Base-by-base conservation (phyloP, 768 basidiomycete species). In the Tricholoma sp. region DNA sequence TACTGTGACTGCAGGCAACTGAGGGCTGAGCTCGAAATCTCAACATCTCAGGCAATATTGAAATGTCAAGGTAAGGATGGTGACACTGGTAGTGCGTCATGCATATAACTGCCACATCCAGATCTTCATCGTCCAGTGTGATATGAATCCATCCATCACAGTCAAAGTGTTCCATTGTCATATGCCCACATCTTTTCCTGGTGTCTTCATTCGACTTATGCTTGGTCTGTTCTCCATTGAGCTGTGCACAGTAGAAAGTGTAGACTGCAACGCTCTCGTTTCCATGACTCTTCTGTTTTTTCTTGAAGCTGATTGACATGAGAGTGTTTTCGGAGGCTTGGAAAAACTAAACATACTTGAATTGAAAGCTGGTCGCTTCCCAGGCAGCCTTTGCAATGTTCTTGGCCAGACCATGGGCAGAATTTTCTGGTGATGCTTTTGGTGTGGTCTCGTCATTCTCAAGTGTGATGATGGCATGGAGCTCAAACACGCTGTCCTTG, bases 1-100 rank as follows among this genome's bases (percentile, higher is more conserved):
- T n/a, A n/a, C n/a, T n/a, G n/a, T n/a, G n/a, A n/a, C n/a, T n/a
- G n/a, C n/a, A n/a, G n/a, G n/a, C n/a, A n/a, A n/a, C n/a, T n/a
- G n/a, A n/a, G n/a, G n/a, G n/a, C n/a, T n/a, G n/a, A n/a, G n/a
- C n/a, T n/a, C n/a, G n/a, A n/a, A n/a, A n/a, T n/a, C n/a, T n/a
- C n/a, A n/a, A n/a, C n/a, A n/a, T n/a, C n/a, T n/a, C n/a, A n/a
- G n/a, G 10, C n/a, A 51, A 45, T 12, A 57, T 13, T 39, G 53
- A 56, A 2, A 58, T 57, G 29, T 56, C 50, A 11, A 44, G 20
- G 24, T 61, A 56, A 20, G 47, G 49, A 31, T 33, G 41, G 33
- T 61, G 59, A 10, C 37, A 41, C 32, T 41, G 53, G 34, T 61
- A 54, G 24, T 58, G 57, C 9, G 54, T 61, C 18, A 58, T 55